Base-by-base conservation (phyloP, 2,329 filamentous ascomycete genomes). In the Fusarium concolor region DNA sequence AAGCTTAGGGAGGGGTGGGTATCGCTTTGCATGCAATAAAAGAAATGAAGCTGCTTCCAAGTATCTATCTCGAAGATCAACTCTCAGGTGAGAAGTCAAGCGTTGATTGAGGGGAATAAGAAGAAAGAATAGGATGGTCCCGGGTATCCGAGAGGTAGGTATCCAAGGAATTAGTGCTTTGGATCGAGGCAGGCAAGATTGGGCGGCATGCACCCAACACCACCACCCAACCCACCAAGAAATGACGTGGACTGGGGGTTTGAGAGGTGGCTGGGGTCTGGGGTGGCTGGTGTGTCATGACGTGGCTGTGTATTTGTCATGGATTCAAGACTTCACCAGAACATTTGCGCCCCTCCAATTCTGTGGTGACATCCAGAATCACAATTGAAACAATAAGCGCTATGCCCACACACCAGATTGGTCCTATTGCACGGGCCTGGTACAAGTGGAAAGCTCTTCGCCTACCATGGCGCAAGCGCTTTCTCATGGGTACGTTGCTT, bases 401-500 rank as follows among this genome's bases (percentile, higher is more conserved):
- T 70, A 82, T 82, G 78, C 75, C 77, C 45, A 58, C 71, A 46
- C 80, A 78, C 56, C 76, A 74, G 52, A 76, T 83, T 55, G 80
- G 79, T 5, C 72, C 74, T 50, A 37, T 80, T 43, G 62, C 74
- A 38, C 80, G 79, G 64, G 78, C 80, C 59, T 90, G 88, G 88
- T 84, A 84, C 71, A 83, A 80, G 71, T 90, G 88, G 88, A 90
- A 90, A 75, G 78, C 85, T 26, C 79, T 90, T 50, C 85, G 84
- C 44, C 79, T 90, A 5, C 88, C 88, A 66, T 90, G 88, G 88
- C 86, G 88, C 54, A 89, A 86, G 66, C 83, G 83, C 51, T 87
- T 89, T 73, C 84, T 90, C 38, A 81, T 88, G 65, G 88, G 88
- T 89, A 76, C 64, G 83, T 76, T 39, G 20, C 38, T 22, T 9